A percentile compares a stretch with the other conserved stretches of the same genome.
Conservation (phyloP, 108 stramenopile genomes). For the Pseudonitzschia multistriata region DNA sequence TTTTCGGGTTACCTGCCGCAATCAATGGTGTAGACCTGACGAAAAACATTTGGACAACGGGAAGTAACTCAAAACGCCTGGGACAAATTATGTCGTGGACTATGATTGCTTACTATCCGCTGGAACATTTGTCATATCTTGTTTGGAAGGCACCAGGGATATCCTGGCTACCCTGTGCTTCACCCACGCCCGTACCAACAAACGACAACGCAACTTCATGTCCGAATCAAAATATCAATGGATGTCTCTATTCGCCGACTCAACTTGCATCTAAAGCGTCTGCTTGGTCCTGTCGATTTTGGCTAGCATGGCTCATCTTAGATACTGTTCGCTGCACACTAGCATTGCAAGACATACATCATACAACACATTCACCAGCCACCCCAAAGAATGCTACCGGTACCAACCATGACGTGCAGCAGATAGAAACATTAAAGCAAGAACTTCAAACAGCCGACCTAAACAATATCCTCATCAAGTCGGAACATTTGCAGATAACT, state of each 20-base stretch:
- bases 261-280: constrained; percentile 47
- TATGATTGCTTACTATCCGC: constrained; percentile 75
- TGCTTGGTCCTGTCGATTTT: constrained; percentile 70
- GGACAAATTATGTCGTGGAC: constrained; percentile 69
- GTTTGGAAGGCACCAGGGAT: constrained; percentile 59
- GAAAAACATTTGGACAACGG: constrained; percentile 52
- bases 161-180: not conserved
- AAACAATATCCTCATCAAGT: not conserved
- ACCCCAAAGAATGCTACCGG: not conserved
- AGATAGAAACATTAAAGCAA: not conserved
- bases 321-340: constrained; percentile 42
- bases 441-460: not conserved
- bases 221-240: not conserved
- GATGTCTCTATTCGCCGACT: constrained; percentile 8
- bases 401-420: constrained; percentile 1
- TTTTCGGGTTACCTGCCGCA: constrained; percentile 62
- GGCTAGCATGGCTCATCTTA: constrained; percentile 59
- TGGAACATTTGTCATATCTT: constrained; percentile 71
- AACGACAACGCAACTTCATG: not conserved
- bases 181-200: not conserved
- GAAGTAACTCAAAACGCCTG: constrained; percentile 37
- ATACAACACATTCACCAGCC: not conserved
- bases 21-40: constrained; percentile 50
- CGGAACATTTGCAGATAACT: constrained; percentile 53
- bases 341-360: constrained; percentile 4